phyloP scores from a whole-genome alignment of 2,329 filamentous ascomycete species.

The Aspergillus terreus region DNA sequence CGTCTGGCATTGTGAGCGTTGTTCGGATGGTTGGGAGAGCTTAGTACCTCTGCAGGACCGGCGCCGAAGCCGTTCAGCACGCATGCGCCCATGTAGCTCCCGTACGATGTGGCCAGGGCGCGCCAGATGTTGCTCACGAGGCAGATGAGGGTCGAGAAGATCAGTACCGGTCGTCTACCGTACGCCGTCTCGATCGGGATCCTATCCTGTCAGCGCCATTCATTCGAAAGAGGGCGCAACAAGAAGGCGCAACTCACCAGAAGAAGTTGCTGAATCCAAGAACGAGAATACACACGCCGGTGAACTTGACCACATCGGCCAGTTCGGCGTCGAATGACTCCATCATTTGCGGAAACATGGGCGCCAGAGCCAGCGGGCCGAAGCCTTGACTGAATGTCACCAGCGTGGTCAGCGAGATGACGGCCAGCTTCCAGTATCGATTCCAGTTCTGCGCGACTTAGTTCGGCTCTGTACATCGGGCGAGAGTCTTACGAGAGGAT shows the following conservation, averaged over 20 bases:
- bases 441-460: conserved; percentile 43
- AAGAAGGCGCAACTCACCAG: conserved; percentile 40
- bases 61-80: conserved; percentile 61
- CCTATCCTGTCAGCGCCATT: conserved; percentile 32
- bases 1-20: conserved; percentile 33
- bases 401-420: conserved; percentile 45
- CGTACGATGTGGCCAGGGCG: conserved; percentile 55
- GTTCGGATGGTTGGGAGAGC: background rate
- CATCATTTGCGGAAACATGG: conserved; percentile 60
- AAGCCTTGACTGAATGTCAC: conserved; percentile 54
- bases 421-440: conserved; percentile 46
- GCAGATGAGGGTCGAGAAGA: conserved; percentile 52
- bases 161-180: conserved; percentile 52
- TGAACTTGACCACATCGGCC: conserved; percentile 54
- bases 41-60: conserved; percentile 52
- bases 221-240: conserved; percentile 3
- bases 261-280: conserved; percentile 60
- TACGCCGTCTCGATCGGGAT: conserved; percentile 55
- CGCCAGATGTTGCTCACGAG: conserved; percentile 56
- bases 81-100: conserved; percentile 61
- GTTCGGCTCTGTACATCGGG: background rate
- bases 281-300: conserved; percentile 54
- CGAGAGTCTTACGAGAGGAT: conserved; percentile 38
- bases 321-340: conserved; percentile 53
- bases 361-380: conserved; percentile 52